Evolutionary conservation across 1,139 yeast genomes (phyloP), one percentile per base, ranked within the genome.

Genomic region (Blastobotrys illinoisensis): DNA sequence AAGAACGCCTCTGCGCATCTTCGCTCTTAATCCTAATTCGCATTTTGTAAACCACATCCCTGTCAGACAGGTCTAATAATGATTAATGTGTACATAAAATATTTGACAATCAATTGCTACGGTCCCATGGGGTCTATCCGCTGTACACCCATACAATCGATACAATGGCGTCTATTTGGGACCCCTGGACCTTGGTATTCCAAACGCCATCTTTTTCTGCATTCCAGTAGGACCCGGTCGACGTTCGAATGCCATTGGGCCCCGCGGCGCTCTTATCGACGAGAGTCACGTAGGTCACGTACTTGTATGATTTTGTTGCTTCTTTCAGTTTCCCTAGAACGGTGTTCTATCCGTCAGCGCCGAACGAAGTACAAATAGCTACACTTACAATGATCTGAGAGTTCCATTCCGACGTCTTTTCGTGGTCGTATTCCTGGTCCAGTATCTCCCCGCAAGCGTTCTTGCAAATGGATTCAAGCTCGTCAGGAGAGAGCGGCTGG

Each of bases 1-100:
- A 88, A 88, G 66, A 88, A 89, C 67, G 97, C 97, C 2, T 73
- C 85, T 16, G 96, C 67, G 2, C 67, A 64, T 50, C 53, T 64
- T 47, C 57, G 67, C 16, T 55, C 44, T 36, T 48, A 16, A 44
- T 4, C 7, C 14, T 21, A 14, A 18, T 24, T 44, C 18, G 23
- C 23, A 21, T 21, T 21, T 13, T 32, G 16, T 13, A 32, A 3
- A 32, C 40, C 40, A 32, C 7, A 11, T n/a, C 51, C 2, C 46
- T 23, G 21, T 24, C 19, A 26, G 4, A 49, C 16, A 21, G 16
- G n/a, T 43, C 6, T 45, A 26, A 23, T 47, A 46, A 36, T 47
- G 11, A 24, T 21, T 51, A 46, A 13, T 14, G 45, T 32, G 43
- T 19, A 20, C 24, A 24, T 13, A 24, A 23, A n/a, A 18, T 11